Base-by-base conservation (phyloP, 169 alveolate genomes). In the Plasmodium falciparum region DNA sequence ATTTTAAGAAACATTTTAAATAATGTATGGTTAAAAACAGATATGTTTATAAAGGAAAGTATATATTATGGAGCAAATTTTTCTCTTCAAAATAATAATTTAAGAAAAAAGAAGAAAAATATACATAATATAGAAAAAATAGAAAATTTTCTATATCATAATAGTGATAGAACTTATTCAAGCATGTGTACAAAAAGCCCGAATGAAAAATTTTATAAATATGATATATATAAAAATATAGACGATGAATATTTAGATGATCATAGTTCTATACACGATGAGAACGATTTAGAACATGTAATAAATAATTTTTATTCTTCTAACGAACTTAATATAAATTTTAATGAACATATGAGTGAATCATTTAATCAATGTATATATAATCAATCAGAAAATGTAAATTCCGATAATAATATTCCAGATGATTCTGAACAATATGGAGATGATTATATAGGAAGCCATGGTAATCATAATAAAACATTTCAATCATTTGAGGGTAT, bases 11-110 rank as follows among this genome's bases (percentile, higher is more conserved):
- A 65, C 65, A 49, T 78, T 78, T 66, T 78, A 78, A 78, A 78
- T 47, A 78, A 24, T 65, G 67, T 78, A 50, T 78, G 89, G 89
- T 26, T 52, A n/a, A 65, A 78, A n/a, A 78, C 78, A 6, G 78
- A 78, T 78, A 26, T 78, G 47, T 78, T 65, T 59, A 61, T 78
- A 78, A 78, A 66, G 20, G 89, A 78, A 56, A 70, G 67, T 15
- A 59, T 78, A 13, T 78, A 65, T 66, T 78, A 78, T 78, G 89
- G 29, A 26, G 12, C 66, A 9, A 78, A 78, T 70, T 78, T 78
- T 50, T 65, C 71, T 45, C 47, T 65, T 24, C 29, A 47, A 58
- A 78, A 54, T 66, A 39, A 39, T 39, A 39, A 39, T 39, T 39
- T 39, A 39, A 78, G 26, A 39, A 12, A 65, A 17, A 65, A 70